These are phyloP conservation scores for Skeletonema marinoi DNA, from an alignment of 108 stramenopile genomes.

Conservation along the genomic window DNA sequence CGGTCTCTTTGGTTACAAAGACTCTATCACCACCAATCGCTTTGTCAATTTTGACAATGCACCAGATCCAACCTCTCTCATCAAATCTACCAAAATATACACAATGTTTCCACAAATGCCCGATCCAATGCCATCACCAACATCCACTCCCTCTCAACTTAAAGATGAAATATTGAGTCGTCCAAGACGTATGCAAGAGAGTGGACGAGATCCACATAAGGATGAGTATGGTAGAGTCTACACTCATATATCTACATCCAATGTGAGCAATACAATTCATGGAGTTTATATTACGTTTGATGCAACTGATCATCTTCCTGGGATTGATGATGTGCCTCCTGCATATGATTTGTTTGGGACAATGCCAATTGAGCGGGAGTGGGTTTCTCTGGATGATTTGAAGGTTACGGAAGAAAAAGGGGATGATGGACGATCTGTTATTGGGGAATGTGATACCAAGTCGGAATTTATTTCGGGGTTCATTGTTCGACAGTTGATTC, in stretches of 20 bases:
- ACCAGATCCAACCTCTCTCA: constrained; percentile 7
- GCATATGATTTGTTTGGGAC: constrained; percentile 40
- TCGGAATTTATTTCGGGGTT: constrained; percentile 42
- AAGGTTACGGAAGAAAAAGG: constrained; percentile 3
- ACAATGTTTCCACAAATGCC: constrained; percentile 56
- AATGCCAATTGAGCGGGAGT: constrained; percentile 8
- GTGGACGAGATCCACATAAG: constrained; percentile 31
- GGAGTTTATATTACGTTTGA: constrained; percentile 44
- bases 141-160: constrained; percentile 17
- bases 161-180: constrained; percentile 31
- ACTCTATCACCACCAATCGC: background rate
- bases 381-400: constrained; percentile 27
- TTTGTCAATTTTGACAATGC: constrained; percentile 8
- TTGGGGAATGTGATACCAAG: constrained; percentile 27
- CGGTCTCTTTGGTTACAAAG: constrained; percentile 28
- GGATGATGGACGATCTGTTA: background rate
- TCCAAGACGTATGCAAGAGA: constrained; percentile 20
- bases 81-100: constrained; percentile 23
- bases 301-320: constrained; percentile 12
- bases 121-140: constrained; percentile 36
- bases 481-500: constrained; percentile 37
- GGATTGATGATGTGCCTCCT: constrained; percentile 11
- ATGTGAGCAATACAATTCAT: constrained; percentile 49
- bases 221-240: constrained; percentile 37
- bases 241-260: constrained; percentile 42